Base-by-base conservation (phyloP, 208 protist genomes). In the Leishmania braziliensis region DNA sequence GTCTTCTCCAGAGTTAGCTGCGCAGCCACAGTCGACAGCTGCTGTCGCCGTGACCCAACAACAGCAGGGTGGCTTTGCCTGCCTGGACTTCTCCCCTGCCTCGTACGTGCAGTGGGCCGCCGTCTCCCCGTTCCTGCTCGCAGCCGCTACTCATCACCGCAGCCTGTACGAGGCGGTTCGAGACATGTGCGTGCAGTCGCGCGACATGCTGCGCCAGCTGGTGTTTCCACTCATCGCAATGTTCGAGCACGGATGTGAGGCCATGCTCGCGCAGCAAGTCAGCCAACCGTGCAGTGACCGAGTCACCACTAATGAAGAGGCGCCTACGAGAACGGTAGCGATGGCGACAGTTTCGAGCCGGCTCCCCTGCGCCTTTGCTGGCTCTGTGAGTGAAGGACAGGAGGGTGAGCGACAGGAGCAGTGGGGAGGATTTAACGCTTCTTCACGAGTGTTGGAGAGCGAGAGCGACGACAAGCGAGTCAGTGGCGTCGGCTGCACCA, bases 121-220 rank as follows among this genome's bases (percentile, higher is more conserved):
- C n/a, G 71, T 94, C 20, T 65, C 90, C 6, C 89, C 93, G 8
- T 83, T 96, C 53, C 83, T 95, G 1, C 69, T 96, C 9, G 84
- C 85, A 23, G 79, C 80, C 1, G 93, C 93, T 0, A 84, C 90
- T 3, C 82, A 72, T 14, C 84, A 95, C 74, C 65, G 77, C 16
- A 79, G 80, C 14, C 50, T 97, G 18, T 84, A 90, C 82, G 74
- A 84, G 72, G 88, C 85, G 2, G 74, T 97, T 68, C 74, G 85
- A n/a, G 86, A 92, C 46, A 92, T 97, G 91, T 97, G 93, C 69
- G 78, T 79, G 20, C 86, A 86, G 20, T 97, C 93, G 29, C 83
- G 76, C 10, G 75, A 80, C 23, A 86, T 97, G 81, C 81, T 97
- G 54, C 88, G 92, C 69, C 93, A 97, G 84, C 81, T 92, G 58